These are phyloP conservation scores for Solanum pennellii DNA, from an alignment of 257 asterid species.

Conservation along the genomic window DNA sequence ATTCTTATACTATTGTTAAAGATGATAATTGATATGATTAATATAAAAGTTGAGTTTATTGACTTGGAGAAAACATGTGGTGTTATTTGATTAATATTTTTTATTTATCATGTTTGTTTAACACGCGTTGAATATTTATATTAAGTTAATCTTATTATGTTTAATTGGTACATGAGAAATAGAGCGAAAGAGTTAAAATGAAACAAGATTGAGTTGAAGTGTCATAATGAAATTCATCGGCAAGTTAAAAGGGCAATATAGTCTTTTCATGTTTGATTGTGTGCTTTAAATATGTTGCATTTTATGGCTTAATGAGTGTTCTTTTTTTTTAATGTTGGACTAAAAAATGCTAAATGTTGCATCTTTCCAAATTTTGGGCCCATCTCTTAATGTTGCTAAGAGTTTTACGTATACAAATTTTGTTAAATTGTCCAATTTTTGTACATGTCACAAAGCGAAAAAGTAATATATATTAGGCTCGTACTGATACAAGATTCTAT, in stretches of 20 bases:
- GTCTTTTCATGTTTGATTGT: background rate
- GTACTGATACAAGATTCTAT: background rate
- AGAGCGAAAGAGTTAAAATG: too few species aligned
- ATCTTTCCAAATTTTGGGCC: background rate
- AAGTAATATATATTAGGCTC: too few species aligned
- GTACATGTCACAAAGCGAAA: background rate
- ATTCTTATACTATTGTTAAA: background rate
- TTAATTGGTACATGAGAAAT: background rate
- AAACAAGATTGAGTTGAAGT: too few species aligned
- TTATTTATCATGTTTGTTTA: background rate
- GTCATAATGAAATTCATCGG: too few species aligned
- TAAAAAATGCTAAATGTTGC: background rate
- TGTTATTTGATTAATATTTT: too few species aligned
- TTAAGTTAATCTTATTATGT: too few species aligned
- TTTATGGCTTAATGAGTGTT: background rate
- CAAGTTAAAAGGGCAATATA: too few species aligned
- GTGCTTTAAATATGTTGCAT: background rate
- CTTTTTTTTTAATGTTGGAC: too few species aligned
- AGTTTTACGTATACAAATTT: background rate
- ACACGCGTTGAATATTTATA: background rate
- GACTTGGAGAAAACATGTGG: background rate
- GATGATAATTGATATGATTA: background rate
- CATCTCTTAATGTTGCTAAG: background rate
- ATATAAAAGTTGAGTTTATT: background rate
- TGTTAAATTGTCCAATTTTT: too few species aligned